Evolutionary conservation across 2,329 filamentous ascomycete genomes (phyloP).

Genomic region (Penicillium corylophilum): DNA sequence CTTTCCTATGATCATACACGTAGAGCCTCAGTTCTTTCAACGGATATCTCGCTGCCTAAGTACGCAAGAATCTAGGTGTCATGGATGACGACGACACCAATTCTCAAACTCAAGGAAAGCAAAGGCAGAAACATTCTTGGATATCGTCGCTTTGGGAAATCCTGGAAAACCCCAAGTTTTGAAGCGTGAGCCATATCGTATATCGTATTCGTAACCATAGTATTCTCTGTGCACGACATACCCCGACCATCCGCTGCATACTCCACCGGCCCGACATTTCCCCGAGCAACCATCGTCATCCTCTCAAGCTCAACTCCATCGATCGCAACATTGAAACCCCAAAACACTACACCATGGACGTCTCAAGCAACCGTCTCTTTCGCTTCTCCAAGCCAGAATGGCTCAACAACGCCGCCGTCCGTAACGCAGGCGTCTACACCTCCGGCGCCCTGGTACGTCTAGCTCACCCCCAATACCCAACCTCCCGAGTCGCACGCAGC

Average conservation of each 20-base stretch:
- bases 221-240: background rate
- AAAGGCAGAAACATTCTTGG: background rate
- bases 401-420: constrained; percentile 63
- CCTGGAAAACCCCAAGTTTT: too few relatives aligned
- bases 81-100: background rate
- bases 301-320: constrained; percentile 1
- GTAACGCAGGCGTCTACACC: constrained; percentile 65
- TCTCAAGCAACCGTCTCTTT: constrained; percentile 59
- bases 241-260: background rate
- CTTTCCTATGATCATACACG: background rate
- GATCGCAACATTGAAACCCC: constrained; percentile 3
- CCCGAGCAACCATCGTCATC: constrained; percentile 21
- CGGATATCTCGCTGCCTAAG: background rate
- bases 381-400: constrained; percentile 66
- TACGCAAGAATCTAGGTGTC: background rate
- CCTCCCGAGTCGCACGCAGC: background rate
- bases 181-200: background rate
- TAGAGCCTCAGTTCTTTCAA: background rate
- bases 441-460: constrained; percentile 62
- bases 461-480: constrained; percentile 10
- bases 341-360: constrained; percentile 33
- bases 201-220: background rate
- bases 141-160: too few relatives aligned
- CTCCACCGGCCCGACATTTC: constrained; percentile 16
- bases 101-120: background rate